Evolutionary conservation across 2,329 filamentous ascomycete species (phyloP), one percentile per base, ranked within the genome.

Genomic region (Raffaelea arxii): DNA sequence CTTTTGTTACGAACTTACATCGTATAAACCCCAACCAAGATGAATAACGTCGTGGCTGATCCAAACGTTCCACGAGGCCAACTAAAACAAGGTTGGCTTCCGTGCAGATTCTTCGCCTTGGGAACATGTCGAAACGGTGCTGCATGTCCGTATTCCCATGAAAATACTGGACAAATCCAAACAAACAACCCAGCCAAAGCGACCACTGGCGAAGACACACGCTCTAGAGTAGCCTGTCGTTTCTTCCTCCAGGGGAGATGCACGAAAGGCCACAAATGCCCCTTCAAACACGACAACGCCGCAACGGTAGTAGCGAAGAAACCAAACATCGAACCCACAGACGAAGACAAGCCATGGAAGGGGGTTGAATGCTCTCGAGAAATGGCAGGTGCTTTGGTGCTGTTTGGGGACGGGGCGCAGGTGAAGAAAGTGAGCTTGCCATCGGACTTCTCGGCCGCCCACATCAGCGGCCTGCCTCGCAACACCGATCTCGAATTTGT

Each of bases 391-490:
- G 59, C 58, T 4, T 49, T 58, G 44, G 60, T 56, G 3, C 36
- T 55, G 7, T 67, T 66, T 18, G 57, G 53, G 9, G 56, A 58
- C 18, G 66, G 66, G 4, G 62, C 59, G 2, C 43, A 43, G 0
- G 49, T 65, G 6, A 25, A 45, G 1, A 60, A 58, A 18, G 47
- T 64, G 3, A 54, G 53, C 4, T 53, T 66, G 6, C 50, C 57
- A 2, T 62, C 63, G 0, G 66, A 69, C 51, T 64, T 62, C 43
- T 66, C 64, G 1, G 58, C 62, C 1, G 55, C 65, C 25, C 62
- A 58, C 6, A 56, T 68, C 36, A 54, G 45, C n/a, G 49, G 53
- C 6, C 56, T 67, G 1, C 60, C 61, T 0, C 24, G 2, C 3
- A 37, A 44, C 3, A 57, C 49, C 32, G 54, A 55, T 1, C 42